Percentiles rank a stretch among this genome's conserved stretches.
Evolutionary conservation across 2,329 filamentous ascomycete species (phyloP).

Genomic region (Cytospora schulzeri): DNA sequence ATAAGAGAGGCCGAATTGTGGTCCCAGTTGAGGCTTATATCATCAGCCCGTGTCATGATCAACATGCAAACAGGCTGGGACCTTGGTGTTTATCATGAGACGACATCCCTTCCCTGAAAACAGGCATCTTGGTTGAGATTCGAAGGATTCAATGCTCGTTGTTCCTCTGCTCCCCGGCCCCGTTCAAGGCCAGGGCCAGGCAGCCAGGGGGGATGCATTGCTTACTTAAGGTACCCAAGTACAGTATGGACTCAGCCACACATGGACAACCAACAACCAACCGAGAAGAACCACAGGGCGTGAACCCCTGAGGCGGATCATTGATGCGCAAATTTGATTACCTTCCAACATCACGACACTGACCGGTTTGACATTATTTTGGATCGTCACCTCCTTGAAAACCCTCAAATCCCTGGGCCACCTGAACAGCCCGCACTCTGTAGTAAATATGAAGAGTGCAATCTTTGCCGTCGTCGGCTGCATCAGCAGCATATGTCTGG

Average conservation of each 20-base stretch:
- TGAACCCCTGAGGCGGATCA: background rate
- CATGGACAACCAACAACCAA: background rate
- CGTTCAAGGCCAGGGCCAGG: too few relatives aligned
- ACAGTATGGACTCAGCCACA: background rate
- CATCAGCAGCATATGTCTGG: background rate
- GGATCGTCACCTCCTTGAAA: background rate
- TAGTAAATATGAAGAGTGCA: constrained; percentile 6
- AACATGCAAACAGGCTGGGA: background rate
- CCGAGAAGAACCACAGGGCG: background rate
- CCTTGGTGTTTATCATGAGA: background rate
- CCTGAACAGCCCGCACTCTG: background rate
- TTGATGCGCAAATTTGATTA: background rate
- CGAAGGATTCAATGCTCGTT: too few relatives aligned
- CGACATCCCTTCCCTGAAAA: background rate
- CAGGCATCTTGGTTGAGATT: too few relatives aligned
- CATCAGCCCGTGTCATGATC: background rate
- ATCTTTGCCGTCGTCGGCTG: background rate
- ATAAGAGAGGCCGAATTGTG: background rate
- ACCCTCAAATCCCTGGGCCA: background rate
- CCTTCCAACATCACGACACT: background rate
- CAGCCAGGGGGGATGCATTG: too few relatives aligned
- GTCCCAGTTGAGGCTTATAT: background rate
- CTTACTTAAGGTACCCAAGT: too few relatives aligned
- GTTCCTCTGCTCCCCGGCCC: too few relatives aligned
- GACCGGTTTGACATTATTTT: background rate